A percentile compares a stretch with the other conserved stretches of the same genome.
Evolutionary conservation across 176 grass and related monocot genomes (phyloP).

Genomic region (Ampelocalamus luodianensis): DNA sequence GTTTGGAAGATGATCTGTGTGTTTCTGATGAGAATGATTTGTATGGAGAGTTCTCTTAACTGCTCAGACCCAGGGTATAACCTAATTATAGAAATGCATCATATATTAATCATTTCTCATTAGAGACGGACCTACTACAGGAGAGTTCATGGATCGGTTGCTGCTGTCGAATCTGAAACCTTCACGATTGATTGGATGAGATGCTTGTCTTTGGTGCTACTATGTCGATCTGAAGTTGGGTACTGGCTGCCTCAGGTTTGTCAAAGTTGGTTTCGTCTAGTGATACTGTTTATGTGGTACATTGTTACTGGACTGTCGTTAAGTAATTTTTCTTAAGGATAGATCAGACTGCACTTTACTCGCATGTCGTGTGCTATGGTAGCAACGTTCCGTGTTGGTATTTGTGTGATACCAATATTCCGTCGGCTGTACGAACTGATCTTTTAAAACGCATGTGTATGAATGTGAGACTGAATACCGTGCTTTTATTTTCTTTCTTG

Average conservation of each 20-base stretch:
- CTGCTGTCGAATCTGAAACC: slow-evolving; percentile 9
- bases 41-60: slow-evolving; percentile 21
- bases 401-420: slow-evolving; percentile 1
- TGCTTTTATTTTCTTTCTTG: not conserved
- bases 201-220: slow-evolving; percentile 10
- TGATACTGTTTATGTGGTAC: slow-evolving; percentile 3
- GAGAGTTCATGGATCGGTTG: slow-evolving; percentile 23
- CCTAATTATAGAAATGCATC: not conserved
- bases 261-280: not conserved
- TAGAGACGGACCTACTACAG: not conserved
- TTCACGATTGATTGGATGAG: not conserved
- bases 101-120: slow-evolving; percentile 13
- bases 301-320: not conserved
- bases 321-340: not conserved
- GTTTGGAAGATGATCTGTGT: slow-evolving; percentile 15
- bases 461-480: not conserved
- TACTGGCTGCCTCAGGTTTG: not conserved
- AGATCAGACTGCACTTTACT: not conserved
- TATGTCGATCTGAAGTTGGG: slow-evolving; percentile 16
- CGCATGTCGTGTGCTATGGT: not conserved
- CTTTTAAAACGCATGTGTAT: not conserved
- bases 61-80: slow-evolving; percentile 39
- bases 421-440: not conserved
- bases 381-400: slow-evolving; percentile 26
- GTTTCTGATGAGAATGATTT: slow-evolving; percentile 36